These are phyloP conservation scores for Croton setiger DNA, from an alignment of 441 rosid genomes.

Conservation along the genomic window DNA sequence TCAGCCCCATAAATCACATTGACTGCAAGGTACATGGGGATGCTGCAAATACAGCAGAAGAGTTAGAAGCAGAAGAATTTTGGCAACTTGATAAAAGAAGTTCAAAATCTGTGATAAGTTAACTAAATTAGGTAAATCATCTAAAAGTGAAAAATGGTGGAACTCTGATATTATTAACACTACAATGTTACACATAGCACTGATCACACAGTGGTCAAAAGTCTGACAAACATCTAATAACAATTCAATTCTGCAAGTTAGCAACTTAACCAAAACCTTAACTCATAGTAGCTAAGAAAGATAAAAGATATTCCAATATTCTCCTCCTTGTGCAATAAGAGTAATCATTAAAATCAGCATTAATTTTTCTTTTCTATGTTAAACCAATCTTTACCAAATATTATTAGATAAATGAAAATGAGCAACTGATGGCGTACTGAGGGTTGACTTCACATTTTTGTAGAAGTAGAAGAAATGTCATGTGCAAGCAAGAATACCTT, in stretches of 20 bases:
- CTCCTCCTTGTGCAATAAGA: neutral
- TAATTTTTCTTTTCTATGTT: neutral
- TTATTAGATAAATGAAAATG: neutral
- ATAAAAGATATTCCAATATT: constrained; percentile 4
- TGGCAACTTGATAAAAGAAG: neutral
- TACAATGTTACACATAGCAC: neutral
- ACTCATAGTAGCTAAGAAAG: neutral
- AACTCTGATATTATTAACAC: neutral
- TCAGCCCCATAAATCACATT: constrained; percentile 56
- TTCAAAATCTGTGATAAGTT: neutral
- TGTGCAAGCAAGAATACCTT: constrained; percentile 1
- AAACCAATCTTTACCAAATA: neutral
- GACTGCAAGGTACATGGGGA: constrained; percentile 64
- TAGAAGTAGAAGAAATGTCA: neutral
- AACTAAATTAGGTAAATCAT: neutral
- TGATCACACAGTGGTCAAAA: neutral
- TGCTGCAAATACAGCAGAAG: constrained; percentile 42
- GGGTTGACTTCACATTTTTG: neutral
- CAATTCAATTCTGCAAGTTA: constrained; percentile 5
- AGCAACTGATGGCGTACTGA: neutral
- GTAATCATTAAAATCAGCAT: neutral
- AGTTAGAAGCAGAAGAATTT: constrained; percentile 19
- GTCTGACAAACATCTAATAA: neutral
- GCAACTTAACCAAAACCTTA: neutral
- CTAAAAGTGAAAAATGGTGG: neutral